Conservation (phyloP, 129 eudicot genomes). For the Lactuca sativa region DNA sequence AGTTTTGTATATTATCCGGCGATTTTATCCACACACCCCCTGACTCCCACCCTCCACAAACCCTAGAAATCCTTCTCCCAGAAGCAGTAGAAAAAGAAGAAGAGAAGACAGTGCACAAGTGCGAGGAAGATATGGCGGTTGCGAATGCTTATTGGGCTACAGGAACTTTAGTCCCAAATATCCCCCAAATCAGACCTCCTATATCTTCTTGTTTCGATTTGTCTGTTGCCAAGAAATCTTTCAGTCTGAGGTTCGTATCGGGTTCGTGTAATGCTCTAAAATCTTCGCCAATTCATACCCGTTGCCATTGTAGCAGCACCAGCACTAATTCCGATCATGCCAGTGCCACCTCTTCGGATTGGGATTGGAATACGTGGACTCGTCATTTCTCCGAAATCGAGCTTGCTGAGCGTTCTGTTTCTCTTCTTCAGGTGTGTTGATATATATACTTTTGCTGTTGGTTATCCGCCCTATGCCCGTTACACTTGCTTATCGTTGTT, state of each 20-base stretch:
- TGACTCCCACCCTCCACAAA: constrained; percentile 19
- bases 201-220: constrained; percentile 18
- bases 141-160: constrained; percentile 65
- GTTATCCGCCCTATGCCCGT: not conserved
- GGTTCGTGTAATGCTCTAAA: constrained; percentile 23
- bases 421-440: constrained; percentile 74
- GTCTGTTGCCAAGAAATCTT: constrained; percentile 20
- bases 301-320: constrained; percentile 41
- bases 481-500: not conserved
- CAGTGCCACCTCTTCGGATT: constrained; percentile 49
- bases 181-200: constrained; percentile 48
- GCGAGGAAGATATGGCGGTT: constrained; percentile 50
- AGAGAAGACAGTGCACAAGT: not conserved
- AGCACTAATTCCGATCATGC: constrained; percentile 19
- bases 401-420: constrained; percentile 80
- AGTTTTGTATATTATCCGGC: constrained; percentile 33
- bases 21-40: constrained; percentile 50
- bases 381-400: constrained; percentile 85
- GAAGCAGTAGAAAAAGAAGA: not conserved
- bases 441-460: not conserved
- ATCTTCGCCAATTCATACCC: constrained; percentile 15
- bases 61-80: constrained; percentile 25
- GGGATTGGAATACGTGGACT: constrained; percentile 97
- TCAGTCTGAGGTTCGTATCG: constrained; percentile 31
- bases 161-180: constrained; percentile 46